phyloP scores from a whole-genome alignment of 352 stramenopile species.

The Phytophthora kernoviae region DNA sequence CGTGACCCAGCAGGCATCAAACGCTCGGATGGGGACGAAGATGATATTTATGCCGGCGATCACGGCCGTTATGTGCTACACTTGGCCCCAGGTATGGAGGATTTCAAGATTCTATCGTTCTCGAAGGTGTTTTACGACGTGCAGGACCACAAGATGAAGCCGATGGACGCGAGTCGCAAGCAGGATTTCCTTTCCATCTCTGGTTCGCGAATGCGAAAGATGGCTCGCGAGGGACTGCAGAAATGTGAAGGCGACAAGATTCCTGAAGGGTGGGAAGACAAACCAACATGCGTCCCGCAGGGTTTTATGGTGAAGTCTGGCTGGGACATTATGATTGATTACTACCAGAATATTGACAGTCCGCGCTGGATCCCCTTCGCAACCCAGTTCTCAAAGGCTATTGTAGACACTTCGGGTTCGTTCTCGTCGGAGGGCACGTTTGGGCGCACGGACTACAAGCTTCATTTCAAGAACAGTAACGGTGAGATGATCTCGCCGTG shows the following conservation, averaged over 20 bases:
- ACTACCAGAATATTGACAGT: conserved; percentile 97
- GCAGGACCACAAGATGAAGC: conserved; percentile 98
- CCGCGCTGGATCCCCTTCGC: conserved; percentile 79
- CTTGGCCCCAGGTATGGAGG: conserved; percentile 95
- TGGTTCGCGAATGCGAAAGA: conserved; percentile 96
- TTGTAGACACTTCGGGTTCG: conserved; percentile 45
- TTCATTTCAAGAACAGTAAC: conserved; percentile 73
- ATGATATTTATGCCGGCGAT: conserved; percentile 97
- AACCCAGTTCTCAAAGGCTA: conserved; percentile 64
- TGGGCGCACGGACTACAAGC: conserved; percentile 77
- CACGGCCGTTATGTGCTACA: conserved; percentile 97
- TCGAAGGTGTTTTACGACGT: conserved; percentile 98
- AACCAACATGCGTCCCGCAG: conserved; percentile 93
- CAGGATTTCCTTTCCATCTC: conserved; percentile 99
- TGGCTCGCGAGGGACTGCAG: conserved; percentile 94
- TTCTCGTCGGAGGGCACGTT: conserved; percentile 73
- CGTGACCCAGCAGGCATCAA: conserved; percentile 98
- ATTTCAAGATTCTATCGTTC: conserved; percentile 96
- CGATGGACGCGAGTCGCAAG: conserved; percentile 90
- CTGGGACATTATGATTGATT: conserved; percentile 98
- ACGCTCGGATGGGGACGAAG: conserved; percentile 92
- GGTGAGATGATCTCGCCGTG: conserved; percentile 93
- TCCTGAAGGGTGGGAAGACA: conserved; percentile 71
- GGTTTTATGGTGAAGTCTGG: conserved; percentile 98
- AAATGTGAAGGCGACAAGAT: conserved; percentile 87